Evolutionary conservation across 495 filamentous ascomycete species (phyloP).

Genomic region (Hyaloscypha hepaticicola): DNA sequence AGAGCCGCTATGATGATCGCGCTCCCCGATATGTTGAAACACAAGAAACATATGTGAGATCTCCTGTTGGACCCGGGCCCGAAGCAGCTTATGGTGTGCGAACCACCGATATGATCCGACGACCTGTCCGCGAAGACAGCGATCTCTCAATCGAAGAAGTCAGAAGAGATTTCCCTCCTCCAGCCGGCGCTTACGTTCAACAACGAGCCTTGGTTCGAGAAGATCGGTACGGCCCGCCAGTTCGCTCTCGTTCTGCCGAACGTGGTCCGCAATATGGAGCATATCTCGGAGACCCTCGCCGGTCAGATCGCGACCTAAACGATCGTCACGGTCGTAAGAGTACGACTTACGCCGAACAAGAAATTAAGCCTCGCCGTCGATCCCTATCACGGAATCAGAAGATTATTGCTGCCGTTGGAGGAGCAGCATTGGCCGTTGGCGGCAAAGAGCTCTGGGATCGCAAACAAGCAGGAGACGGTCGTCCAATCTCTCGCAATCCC

Average conservation of each 20-base stretch:
- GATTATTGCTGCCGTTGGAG: slow-evolving; percentile 55
- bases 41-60: slow-evolving; percentile 46
- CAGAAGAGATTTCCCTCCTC: slow-evolving; percentile 64
- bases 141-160: slow-evolving; percentile 68
- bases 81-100: slow-evolving; percentile 36
- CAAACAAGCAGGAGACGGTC: slow-evolving; percentile 43
- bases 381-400: slow-evolving; percentile 55
- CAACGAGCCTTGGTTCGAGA: slow-evolving; percentile 27
- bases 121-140: slow-evolving; percentile 51
- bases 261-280: slow-evolving; percentile 40
- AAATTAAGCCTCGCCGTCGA: slow-evolving; percentile 43
- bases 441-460: slow-evolving; percentile 58
- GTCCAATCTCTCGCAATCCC: slow-evolving; percentile 47
- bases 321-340: slow-evolving; percentile 47
- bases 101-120: slow-evolving; percentile 53
- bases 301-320: slow-evolving; percentile 38
- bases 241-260: slow-evolving; percentile 51
- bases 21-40: slow-evolving; percentile 44
- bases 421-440: slow-evolving; percentile 50
- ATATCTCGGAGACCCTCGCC: slow-evolving; percentile 44
- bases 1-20: slow-evolving; percentile 43
- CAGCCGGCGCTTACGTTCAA: slow-evolving; percentile 45
- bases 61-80: slow-evolving; percentile 12
- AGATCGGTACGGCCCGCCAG: slow-evolving; percentile 37
- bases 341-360: slow-evolving; percentile 42